A percentile compares a stretch with the other conserved stretches of the same genome.
phyloP scores from a whole-genome alignment of 1,284 basidiomycete species.

The Marasmius oreades region DNA sequence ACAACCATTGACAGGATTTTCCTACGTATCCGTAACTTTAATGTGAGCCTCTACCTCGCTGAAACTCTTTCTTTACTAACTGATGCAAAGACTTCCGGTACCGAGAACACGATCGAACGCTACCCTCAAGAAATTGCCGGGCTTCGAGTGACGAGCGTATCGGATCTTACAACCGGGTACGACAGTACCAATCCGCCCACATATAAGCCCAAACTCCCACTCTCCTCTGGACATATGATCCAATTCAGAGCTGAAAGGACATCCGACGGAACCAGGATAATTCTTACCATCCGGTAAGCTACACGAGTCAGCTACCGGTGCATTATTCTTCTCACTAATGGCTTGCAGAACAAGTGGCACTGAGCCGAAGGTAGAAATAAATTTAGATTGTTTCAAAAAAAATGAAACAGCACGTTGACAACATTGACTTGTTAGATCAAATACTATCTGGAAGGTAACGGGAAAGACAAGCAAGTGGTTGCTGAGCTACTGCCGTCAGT shows the following conservation, averaged over 20 bases:
- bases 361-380: constrained; percentile 68
- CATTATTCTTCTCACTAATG: constrained; percentile 1
- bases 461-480: constrained; percentile 43
- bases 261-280: constrained; percentile 45
- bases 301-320: constrained; percentile 1
- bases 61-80: constrained; percentile 2
- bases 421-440: constrained; percentile 57
- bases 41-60: constrained; percentile 29
- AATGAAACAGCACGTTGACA: not conserved
- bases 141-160: constrained; percentile 54
- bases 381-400: not conserved
- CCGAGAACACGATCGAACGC: not conserved
- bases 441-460: constrained; percentile 77
- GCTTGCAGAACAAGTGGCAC: constrained; percentile 74
- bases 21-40: constrained; percentile 54
- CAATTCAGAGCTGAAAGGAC: constrained; percentile 60
- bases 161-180: constrained; percentile 75
- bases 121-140: constrained; percentile 66
- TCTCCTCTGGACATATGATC: constrained; percentile 83
- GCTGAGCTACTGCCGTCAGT: constrained; percentile 45
- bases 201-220: constrained; percentile 60
- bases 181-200: constrained; percentile 68
- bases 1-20: constrained; percentile 67
- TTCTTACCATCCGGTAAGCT: constrained; percentile 62
- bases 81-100: not conserved